Base-by-base conservation (phyloP, 192 early-diverging fungal species). In the Linnemannia schmuckeri region DNA sequence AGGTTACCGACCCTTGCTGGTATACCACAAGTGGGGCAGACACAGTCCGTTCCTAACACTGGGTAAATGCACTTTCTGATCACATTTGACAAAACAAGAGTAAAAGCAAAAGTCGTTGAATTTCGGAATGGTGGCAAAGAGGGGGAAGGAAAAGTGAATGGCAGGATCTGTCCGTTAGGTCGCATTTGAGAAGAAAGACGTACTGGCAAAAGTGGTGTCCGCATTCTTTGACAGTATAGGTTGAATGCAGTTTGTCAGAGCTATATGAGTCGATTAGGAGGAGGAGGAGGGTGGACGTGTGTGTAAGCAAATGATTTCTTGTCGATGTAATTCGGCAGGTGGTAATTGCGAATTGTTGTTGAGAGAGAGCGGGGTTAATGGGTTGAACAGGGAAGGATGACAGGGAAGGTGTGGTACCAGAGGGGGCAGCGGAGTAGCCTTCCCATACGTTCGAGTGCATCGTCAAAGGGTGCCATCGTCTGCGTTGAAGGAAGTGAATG, bases 191-290 rank as follows among this genome's bases (percentile, higher is more conserved):
- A 22, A 71, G 24, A 9, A 52, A 20, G 42, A 37, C 88, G 69
- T 79, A 89, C 88, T 77, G 27, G 88, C 88, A 89, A 76, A 89
- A 89, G 69, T 82, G 75, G 40, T 89, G 88, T 0, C 88, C 88
- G 35, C 88, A 89, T 73, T 89, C 88, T 52, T 74, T 69, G n/a
- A 89, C 54, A 1, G 88, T 87, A 41, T 74, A 35, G 24, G 88
- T 87, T 9, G 68, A 70, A 27, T 72, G 61, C 15, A 89, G 73
- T 66, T 85, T 61, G 17, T 82, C 30, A 12, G 61, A 66, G 30
- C 61, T 66, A 66, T 82, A 6, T 27, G 7, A 18, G 5, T 27
- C 7, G 71, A 44, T 20, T 27, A 63, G 33, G 33, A 38, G 30
- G 52, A 44, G 22, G 37, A 68, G 30, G 52, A 44, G 22, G 37